A percentile compares a stretch with the other conserved stretches of the same genome.
Conservation (phyloP, 768 basidiomycete genomes). For the Rhodotorula diobovata region DNA sequence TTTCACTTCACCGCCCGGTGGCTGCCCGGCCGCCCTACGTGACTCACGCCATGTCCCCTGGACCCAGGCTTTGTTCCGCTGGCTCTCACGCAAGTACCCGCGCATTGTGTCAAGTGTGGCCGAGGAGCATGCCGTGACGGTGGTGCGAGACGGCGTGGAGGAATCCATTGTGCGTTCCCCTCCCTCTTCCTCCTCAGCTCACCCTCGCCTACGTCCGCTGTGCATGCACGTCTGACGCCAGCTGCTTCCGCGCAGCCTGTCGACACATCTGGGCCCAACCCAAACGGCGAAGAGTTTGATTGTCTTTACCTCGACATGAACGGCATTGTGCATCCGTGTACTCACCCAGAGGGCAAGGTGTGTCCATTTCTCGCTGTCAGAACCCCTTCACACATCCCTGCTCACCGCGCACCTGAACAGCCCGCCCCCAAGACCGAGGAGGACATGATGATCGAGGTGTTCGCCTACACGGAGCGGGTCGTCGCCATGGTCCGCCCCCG, state of each 20-base stretch:
- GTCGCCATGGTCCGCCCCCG: conserved; percentile 95
- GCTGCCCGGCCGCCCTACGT: no score
- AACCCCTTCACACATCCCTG: no score
- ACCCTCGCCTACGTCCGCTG: background rate
- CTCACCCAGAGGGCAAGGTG: conserved; percentile 94
- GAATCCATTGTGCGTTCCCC: conserved; percentile 21
- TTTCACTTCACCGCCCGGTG: no score
- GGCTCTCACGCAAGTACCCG: conserved; percentile 91
- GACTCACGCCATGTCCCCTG: background rate
- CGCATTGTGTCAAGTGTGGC: conserved; percentile 49
- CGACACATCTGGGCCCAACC: conserved; percentile 74
- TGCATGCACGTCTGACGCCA: no score
- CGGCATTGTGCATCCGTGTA: conserved; percentile 98
- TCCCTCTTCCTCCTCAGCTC: background rate
- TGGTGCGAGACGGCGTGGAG: conserved; percentile 55
- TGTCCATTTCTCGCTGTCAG: conserved; percentile 29
- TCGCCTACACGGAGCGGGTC: conserved; percentile 92
- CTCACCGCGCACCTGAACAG: conserved; percentile 47
- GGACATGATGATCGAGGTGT: conserved; percentile 98
- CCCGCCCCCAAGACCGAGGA: conserved; percentile 96
- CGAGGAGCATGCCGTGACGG: conserved; percentile 73
- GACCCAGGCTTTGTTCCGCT: conserved; percentile 60
- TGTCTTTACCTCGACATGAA: conserved; percentile 99
- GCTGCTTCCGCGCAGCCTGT: conserved; percentile 53
- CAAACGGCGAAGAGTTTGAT: conserved; percentile 94